Base-by-base conservation (phyloP, 805 yeast genomes). In the Hanseniaspora singularis region DNA sequence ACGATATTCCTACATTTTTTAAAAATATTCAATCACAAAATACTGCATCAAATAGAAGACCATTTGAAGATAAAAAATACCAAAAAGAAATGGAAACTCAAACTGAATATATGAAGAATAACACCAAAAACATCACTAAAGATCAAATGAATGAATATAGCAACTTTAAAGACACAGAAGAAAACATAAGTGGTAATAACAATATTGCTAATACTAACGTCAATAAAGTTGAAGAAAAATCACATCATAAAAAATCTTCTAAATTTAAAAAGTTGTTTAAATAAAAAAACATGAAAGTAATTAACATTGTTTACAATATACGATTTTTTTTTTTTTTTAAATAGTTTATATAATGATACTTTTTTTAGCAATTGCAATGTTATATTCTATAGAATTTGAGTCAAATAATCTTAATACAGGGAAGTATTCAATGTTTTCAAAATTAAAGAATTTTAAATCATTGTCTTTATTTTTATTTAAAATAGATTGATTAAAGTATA, bases 1-100 rank as follows among this genome's bases (percentile, higher is more conserved):
- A 59, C 46, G 60, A 62, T 16, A 70, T 73, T 3, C 81, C 81
- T 3, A 55, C 55, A 9, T 63, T 63, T 50, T 58, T 76, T 37
- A n/a, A 34, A 30, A 3, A 27, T 36, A 16, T 22, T 37, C n/a
- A 18, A 40, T 46, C 12, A 43, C 38, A 30, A 19, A 11, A 19
- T 18, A 16, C 44, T 56, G 19, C 53, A 54, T 33, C 5, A n/a
- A 8, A 14, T 8, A 39, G 36, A 30, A 27, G 44, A 19, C 46
- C 50, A 24, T 20, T n/a, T 36, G 46, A 41, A 22, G 37, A 40
- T 5, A 34, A 31, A 49, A 49, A 15, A 46, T 51, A 34, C 41
- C 51, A 16, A 49, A 47, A 19, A 7, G 41, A 37, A 24, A 37
- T 20, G 22, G 27, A 32, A 5, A 15, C 33, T 12, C 48, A 37